Evolutionary conservation across 1,284 basidiomycete species (phyloP), one percentile per base, ranked within the genome.

Genomic region (Pyrrhoderma noxium): DNA sequence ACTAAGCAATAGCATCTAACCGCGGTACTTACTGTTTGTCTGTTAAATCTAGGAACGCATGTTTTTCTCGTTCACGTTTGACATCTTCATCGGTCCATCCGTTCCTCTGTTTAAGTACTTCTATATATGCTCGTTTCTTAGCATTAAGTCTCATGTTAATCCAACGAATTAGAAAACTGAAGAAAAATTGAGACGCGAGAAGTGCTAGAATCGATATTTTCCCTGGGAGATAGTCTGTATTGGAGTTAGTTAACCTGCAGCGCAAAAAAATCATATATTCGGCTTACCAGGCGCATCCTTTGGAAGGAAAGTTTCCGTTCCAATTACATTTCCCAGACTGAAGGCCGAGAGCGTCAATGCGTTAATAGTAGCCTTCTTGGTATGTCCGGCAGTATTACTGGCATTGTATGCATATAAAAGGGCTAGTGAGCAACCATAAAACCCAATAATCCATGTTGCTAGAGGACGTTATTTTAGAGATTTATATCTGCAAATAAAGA

Each of bases 341-440:
- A 84, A 84, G 0, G 75, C 66, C 0, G 73, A 67, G 0, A 85
- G 65, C 0, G 80, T 83, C 66, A 82, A 66, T 1, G 77, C 76
- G 56, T 84, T 83, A 53, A 82, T 70, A 1, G 79, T 80, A 53
- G 68, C 70, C 67, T 85, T 85, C 70, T 85, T 85, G 1, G 80
- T 85, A 49, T 80, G 76, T 2, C 82, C 82, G 39, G 74, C 74
- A 0, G 77, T 82, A 59, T 85, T 84, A 45, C 76, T 77, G 0
- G 80, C 79, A 50, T 82, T 82, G 59, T 81, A 85, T 0, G 79
- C 77, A 56, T 82, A 85, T 16, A 85, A 70, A 0, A 76, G 74
- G 0, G 80, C 74, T 2, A 85, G 64, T 0, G 79, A 74, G 44
- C 76, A 79, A 8, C 80, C 80, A 57, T 78, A 83, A 2, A 77